Percentiles rank a stretch among this genome's conserved stretches.
These are phyloP conservation scores for Glycine tomentella DNA, from an alignment of 306 rosid species.

Conservation along the genomic window DNA sequence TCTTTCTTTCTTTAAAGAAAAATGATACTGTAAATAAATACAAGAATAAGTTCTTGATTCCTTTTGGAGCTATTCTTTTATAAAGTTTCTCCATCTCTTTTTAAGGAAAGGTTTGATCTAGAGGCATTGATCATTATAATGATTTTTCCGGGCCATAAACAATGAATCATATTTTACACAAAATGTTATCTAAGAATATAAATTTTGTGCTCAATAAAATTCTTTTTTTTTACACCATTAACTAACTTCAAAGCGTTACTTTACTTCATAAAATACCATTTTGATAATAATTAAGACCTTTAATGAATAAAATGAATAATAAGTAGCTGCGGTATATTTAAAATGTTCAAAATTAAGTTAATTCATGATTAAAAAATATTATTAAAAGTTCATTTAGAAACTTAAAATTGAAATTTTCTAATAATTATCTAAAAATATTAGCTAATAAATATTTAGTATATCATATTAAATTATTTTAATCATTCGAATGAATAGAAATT, in stretches of 20 bases:
- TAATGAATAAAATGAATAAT: neutral
- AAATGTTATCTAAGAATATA: neutral
- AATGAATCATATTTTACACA: neutral
- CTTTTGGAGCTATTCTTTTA: neutral
- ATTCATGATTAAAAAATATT: too few species aligned
- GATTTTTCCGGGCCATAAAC: neutral
- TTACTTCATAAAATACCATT: neutral
- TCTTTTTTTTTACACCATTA: neutral
- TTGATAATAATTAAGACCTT: neutral
- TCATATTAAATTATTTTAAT: neutral
- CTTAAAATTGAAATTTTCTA: neutral
- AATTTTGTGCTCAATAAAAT: neutral
- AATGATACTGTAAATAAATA: neutral
- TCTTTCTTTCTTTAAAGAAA: neutral
- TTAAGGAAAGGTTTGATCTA: neutral
- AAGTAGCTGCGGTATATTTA: neutral
- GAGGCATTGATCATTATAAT: neutral
- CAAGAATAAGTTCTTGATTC: neutral
- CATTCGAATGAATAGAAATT: neutral
- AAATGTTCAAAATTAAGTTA: neutral
- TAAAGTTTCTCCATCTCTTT: constrained; percentile 13
- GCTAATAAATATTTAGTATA: neutral
- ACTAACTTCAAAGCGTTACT: neutral
- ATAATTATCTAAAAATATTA: neutral
- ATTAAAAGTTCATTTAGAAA: too few species aligned